These are phyloP conservation scores for Calcarisporium arbuscula DNA, from an alignment of 2,329 filamentous ascomycete species.

Conservation along the genomic window DNA sequence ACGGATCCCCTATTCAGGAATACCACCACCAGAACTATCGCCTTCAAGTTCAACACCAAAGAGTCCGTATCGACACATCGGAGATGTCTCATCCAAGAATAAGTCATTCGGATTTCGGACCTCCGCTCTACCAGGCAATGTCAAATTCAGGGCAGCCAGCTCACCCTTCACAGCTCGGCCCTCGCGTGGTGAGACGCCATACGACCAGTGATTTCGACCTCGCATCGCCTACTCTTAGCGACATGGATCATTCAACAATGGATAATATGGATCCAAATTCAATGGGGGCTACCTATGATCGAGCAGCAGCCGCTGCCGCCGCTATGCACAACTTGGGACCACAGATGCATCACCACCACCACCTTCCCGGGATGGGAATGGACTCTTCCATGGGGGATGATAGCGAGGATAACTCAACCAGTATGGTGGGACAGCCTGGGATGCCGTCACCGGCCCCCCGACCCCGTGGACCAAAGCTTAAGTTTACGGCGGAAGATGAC, in stretches of 20 bases:
- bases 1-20: too few relatives aligned
- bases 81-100: too few relatives aligned
- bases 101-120: too few relatives aligned
- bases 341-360: conserved; percentile 70
- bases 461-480: conserved; percentile 82
- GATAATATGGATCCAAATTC: conserved; percentile 48
- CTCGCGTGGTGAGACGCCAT: too few relatives aligned
- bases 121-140: conserved; percentile 45
- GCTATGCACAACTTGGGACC: conserved; percentile 35
- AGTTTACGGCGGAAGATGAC: conserved; percentile 91
- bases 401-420: conserved; percentile 59
- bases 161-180: too few relatives aligned
- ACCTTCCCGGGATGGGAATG: conserved; percentile 66
- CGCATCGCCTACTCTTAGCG: conserved; percentile 41
- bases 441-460: conserved; percentile 80
- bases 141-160: conserved; percentile 44
- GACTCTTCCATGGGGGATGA: conserved; percentile 62
- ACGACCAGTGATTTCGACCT: conserved; percentile 53
- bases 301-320: conserved; percentile 30
- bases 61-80: too few relatives aligned
- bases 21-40: too few relatives aligned
- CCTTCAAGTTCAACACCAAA: too few relatives aligned
- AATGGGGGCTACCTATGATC: conserved; percentile 45
- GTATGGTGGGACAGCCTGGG: conserved; percentile 76
- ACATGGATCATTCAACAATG: conserved; percentile 49